Percentiles rank a stretch among this genome's conserved stretches.
These are phyloP conservation scores for Bauhinia variegata DNA, from an alignment of 306 rosid species.

Conservation along the genomic window DNA sequence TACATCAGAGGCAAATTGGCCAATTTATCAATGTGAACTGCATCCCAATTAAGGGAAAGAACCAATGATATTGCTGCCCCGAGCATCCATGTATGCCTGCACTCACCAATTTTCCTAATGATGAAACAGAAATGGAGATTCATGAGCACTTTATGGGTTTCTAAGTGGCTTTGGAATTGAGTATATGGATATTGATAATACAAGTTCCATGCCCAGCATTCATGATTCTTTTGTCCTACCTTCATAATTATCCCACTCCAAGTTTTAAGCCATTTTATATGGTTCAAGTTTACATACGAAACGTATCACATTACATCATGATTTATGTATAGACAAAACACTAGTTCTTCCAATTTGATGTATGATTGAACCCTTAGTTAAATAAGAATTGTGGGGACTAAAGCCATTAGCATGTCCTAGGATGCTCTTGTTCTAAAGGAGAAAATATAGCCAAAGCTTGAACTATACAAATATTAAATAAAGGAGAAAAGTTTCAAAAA, in stretches of 20 bases:
- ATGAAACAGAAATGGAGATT: too few relatives aligned
- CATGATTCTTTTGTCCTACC: slow-evolving; percentile 43
- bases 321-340: neutral
- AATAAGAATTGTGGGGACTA: slow-evolving; percentile 35
- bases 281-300: neutral
- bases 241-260: slow-evolving; percentile 29
- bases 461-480: too few relatives aligned
- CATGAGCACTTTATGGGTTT: slow-evolving; percentile 1
- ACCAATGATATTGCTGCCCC: slow-evolving; percentile 13
- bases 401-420: slow-evolving; percentile 39
- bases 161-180: slow-evolving; percentile 16
- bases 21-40: too few relatives aligned
- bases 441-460: too few relatives aligned
- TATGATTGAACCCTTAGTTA: slow-evolving; percentile 14
- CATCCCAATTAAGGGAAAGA: too few relatives aligned
- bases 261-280: slow-evolving; percentile 4
- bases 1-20: too few relatives aligned
- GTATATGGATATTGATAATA: slow-evolving; percentile 23
- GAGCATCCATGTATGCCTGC: neutral
- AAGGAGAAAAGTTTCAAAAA: too few relatives aligned
- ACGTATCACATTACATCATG: neutral
- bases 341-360: slow-evolving; percentile 12
- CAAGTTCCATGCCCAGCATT: slow-evolving; percentile 30
- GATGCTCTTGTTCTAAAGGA: slow-evolving; percentile 50
- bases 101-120: slow-evolving; percentile 21